A percentile compares a stretch with the other conserved stretches of the same genome.
Evolutionary conservation across 352 stramenopile species (phyloP).

Genomic region (Achlya hypogyna): DNA sequence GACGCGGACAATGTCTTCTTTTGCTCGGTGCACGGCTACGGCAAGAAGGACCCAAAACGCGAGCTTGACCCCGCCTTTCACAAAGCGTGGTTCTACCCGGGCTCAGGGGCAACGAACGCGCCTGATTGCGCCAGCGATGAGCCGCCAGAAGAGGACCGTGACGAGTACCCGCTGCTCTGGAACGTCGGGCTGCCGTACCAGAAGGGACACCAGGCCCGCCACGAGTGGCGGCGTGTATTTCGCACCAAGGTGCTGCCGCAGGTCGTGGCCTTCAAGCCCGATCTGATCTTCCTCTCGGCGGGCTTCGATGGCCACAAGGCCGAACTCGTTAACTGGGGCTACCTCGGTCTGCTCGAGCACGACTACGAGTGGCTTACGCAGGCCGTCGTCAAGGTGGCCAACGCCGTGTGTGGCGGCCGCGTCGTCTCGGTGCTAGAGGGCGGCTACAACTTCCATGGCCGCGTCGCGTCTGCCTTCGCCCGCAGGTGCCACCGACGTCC

Average conservation of each 20-base stretch:
- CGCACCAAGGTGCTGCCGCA: conserved; percentile 51
- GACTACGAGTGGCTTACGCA: conserved; percentile 78
- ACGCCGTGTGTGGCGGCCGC: conserved; percentile 53
- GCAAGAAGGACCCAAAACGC: conserved; percentile 54
- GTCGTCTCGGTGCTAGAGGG: conserved; percentile 80
- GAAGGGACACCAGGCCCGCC: conserved; percentile 34
- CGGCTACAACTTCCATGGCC: conserved; percentile 81
- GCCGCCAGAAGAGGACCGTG: conserved; percentile 18
- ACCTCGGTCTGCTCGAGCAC: conserved; percentile 57
- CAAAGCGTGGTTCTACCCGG: conserved; percentile 71
- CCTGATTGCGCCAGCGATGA: background rate
- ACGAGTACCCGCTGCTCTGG: conserved; percentile 36
- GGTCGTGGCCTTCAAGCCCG: conserved; percentile 48
- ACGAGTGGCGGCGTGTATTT: conserved; percentile 70
- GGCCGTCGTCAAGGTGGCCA: conserved; percentile 66
- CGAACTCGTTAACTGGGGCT: conserved; percentile 68
- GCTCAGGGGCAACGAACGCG: conserved; percentile 40
- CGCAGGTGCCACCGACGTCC: conserved; percentile 21
- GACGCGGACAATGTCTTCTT: conserved; percentile 96
- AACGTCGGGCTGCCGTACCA: conserved; percentile 50
- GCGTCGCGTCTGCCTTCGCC: conserved; percentile 71
- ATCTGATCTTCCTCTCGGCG: conserved; percentile 75
- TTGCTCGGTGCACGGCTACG: conserved; percentile 81
- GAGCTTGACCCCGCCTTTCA: conserved; percentile 27
- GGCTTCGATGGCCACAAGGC: conserved; percentile 77